phyloP scores from a whole-genome alignment of 2,329 filamentous ascomycete genomes.

The Ustilaginoidea virens region DNA sequence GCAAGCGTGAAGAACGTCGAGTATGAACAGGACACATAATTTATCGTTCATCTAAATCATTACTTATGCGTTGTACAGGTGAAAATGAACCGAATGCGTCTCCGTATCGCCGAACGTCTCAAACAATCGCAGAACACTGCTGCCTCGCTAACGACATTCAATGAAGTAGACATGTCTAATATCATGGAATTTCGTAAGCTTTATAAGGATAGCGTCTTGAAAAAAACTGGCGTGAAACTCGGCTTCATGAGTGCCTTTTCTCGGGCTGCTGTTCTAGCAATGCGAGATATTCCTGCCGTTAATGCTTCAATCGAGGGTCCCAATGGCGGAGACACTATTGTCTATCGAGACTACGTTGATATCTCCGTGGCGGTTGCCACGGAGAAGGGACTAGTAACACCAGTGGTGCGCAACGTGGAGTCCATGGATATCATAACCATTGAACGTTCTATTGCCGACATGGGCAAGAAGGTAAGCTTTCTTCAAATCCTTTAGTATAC shows the following conservation, averaged over 20 bases:
- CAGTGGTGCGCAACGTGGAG: constrained; percentile 89
- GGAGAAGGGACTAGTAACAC: constrained; percentile 92
- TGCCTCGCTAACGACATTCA: constrained; percentile 93
- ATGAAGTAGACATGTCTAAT: constrained; percentile 97
- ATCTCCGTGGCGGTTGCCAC: constrained; percentile 95
- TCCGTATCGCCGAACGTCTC: constrained; percentile 89
- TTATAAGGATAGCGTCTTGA: constrained; percentile 92
- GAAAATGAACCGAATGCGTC: constrained; percentile 99
- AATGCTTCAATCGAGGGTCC: constrained; percentile 96
- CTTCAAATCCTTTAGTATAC: not conserved
- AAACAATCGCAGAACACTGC: constrained; percentile 99
- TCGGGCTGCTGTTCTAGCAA: constrained; percentile 74
- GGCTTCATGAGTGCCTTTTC: constrained; percentile 99
- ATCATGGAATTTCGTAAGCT: constrained; percentile 94
- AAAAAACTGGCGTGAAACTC: constrained; percentile 93
- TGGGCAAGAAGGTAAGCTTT: constrained; percentile 72
- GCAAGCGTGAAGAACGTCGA: constrained; percentile 73
- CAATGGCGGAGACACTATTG: constrained; percentile 89
- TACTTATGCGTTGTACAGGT: constrained; percentile 40
- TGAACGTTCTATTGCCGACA: constrained; percentile 78
- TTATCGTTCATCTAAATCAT: too few species aligned
- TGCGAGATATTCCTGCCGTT: constrained; percentile 86
- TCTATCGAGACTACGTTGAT: constrained; percentile 96
- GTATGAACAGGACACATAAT: constrained; percentile 34
- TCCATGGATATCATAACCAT: constrained; percentile 75